A percentile compares a stretch with the other conserved stretches of the same genome.
Conservation (phyloP, 345 rosid species). For the Euphorbia tirucalli region DNA sequence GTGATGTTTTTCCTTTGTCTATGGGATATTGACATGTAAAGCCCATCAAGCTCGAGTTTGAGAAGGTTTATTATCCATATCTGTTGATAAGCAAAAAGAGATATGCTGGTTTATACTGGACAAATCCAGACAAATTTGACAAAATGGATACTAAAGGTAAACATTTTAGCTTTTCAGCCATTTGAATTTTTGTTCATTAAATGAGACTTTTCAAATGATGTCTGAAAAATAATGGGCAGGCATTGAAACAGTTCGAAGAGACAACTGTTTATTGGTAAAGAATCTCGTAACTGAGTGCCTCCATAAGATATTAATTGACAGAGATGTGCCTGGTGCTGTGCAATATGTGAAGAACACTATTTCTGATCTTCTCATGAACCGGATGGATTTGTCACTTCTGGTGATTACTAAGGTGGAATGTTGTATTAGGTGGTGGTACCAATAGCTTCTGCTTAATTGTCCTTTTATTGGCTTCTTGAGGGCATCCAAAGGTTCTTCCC, state of each 20-base stretch:
- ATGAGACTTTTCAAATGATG: constrained; percentile 12
- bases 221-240: constrained; percentile 47
- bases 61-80: constrained; percentile 94
- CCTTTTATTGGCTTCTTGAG: constrained; percentile 2
- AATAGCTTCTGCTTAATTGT: constrained; percentile 21
- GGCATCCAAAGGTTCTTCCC: background rate
- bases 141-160: constrained; percentile 98
- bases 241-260: constrained; percentile 97
- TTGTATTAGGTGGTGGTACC: constrained; percentile 15
- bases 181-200: constrained; percentile 14
- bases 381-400: constrained; percentile 94
- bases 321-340: constrained; percentile 85
- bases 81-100: constrained; percentile 95
- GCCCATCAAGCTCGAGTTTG: constrained; percentile 99
- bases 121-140: constrained; percentile 75
- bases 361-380: constrained; percentile 96
- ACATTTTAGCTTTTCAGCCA: constrained; percentile 9
- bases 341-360: constrained; percentile 87
- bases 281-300: constrained; percentile 92
- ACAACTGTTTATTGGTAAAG: constrained; percentile 93
- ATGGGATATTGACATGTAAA: constrained; percentile 34
- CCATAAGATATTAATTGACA: constrained; percentile 77
- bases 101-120: constrained; percentile 97
- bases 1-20: constrained; percentile 15
- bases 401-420: constrained; percentile 84